These are phyloP conservation scores for Claviceps sorghi DNA, from an alignment of 2,329 filamentous ascomycete species.

Conservation along the genomic window DNA sequence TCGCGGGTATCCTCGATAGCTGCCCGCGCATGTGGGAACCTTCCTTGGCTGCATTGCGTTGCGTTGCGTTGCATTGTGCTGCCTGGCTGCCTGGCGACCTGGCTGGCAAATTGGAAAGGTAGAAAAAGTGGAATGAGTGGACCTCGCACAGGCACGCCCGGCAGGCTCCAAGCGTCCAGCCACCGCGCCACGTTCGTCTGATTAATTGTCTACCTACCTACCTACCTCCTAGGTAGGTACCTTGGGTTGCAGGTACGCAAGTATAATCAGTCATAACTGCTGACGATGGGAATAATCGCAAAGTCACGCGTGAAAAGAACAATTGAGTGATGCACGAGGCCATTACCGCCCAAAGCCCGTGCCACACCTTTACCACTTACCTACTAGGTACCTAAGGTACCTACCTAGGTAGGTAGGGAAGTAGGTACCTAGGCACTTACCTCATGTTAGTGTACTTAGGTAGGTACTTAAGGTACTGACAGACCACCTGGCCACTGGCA, in stretches of 20 bases:
- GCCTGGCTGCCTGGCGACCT: not conserved
- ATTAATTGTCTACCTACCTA: too few species aligned
- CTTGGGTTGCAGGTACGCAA: too few species aligned
- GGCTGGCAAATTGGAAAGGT: not conserved
- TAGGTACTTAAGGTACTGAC: too few species aligned
- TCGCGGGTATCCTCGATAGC: not conserved
- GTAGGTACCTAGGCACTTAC: too few species aligned
- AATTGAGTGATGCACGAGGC: constrained; percentile 2
- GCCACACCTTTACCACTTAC: not conserved
- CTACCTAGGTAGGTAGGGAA: too few species aligned
- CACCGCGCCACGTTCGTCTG: too few species aligned
- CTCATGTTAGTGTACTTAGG: too few species aligned
- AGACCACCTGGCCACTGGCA: not conserved
- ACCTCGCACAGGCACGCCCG: too few species aligned
- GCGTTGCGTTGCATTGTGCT: too few species aligned
- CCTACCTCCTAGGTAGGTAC: too few species aligned
- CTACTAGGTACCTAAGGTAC: too few species aligned
- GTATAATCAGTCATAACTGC: not conserved
- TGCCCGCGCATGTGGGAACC: not conserved
- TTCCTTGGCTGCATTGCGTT: not conserved
- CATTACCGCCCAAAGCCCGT: constrained; percentile 2
- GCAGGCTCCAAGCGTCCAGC: too few species aligned
- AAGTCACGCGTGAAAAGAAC: not conserved
- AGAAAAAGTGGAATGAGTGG: not conserved
- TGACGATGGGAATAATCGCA: not conserved